Evolutionary conservation across 768 basidiomycete species (phyloP), one percentile per base, ranked within the genome.

Genomic region (Mycena crocata): DNA sequence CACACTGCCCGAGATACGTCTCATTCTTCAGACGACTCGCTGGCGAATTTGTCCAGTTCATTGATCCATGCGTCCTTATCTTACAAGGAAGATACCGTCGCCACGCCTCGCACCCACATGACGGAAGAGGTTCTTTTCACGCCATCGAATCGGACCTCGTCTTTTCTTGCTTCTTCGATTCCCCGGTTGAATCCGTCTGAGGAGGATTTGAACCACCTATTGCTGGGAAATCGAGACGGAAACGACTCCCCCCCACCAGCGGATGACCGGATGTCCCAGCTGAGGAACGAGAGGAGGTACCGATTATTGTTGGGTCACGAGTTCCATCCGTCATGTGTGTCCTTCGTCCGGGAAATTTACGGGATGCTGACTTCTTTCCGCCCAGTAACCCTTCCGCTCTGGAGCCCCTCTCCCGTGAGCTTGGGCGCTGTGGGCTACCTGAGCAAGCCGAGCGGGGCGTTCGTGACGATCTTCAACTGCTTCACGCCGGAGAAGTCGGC

Each of bases 391-490:
- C 76, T 90, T 24, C 90, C 93, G 9, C 77, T 94, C 8, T 95
- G 93, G 93, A 83, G 81, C 6, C 93, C 93, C 2, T 78, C 85
- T 5, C 82, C 72, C 7, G 85, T 94, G 0, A 75, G 83, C 15
- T 77, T 94, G 3, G 94, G 93, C 9, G 88, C 89, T 3, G 89
- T 95, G 12, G 94, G 94, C 3, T 95, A 91, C 74, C 78, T 94
- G 28, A 82, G 81, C 35, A 91, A 90, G 70, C 86, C 89, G 0
- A 77, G 78, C n/a, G 93, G 93, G 3, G 77, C 80, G 48, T 95
- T 95, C 69, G 78, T 92, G 62, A 89, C 88, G 10, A 80, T 94
- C 9, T 89, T 93, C 78, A 92, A 93, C 75, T 86, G 90, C 1
- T 84, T 88, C 74, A 79, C 85, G 56, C 90, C 88, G 7, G 75